phyloP scores from a whole-genome alignment of 1,284 basidiomycete genomes.

The Cryptococcus maquisensis region DNA sequence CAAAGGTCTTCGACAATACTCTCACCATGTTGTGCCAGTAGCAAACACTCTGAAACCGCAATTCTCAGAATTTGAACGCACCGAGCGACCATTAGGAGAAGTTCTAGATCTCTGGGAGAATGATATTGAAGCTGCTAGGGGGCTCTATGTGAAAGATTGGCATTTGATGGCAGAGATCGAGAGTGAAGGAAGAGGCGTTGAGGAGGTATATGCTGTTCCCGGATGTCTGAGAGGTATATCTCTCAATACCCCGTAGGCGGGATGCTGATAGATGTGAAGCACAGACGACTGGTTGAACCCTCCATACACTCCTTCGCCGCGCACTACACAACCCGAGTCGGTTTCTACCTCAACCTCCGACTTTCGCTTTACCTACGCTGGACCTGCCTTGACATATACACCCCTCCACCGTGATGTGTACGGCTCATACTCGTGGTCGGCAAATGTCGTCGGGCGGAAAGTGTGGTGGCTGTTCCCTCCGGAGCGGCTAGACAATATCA shows the following conservation, averaged over 20 bases:
- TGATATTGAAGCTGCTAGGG: neutral
- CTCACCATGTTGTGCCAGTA: slow-evolving; percentile 42
- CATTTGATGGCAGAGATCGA: slow-evolving; percentile 50
- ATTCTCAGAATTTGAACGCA: slow-evolving; percentile 44
- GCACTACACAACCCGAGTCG: neutral
- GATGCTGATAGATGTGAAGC: neutral
- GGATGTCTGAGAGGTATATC: slow-evolving; percentile 46
- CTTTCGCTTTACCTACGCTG: slow-evolving; percentile 50
- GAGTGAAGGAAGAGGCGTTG: slow-evolving; percentile 22
- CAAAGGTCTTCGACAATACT: slow-evolving; percentile 28
- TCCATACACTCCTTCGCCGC: slow-evolving; percentile 23
- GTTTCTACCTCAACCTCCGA: slow-evolving; percentile 23
- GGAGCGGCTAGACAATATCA: slow-evolving; percentile 22
- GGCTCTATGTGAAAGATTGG: slow-evolving; percentile 58
- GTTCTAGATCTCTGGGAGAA: slow-evolving; percentile 48
- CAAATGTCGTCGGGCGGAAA: slow-evolving; percentile 56
- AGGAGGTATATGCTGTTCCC: slow-evolving; percentile 51
- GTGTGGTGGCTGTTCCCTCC: slow-evolving; percentile 57
- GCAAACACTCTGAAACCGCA: slow-evolving; percentile 38
- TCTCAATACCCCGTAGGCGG: neutral
- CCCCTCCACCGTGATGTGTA: slow-evolving; percentile 56
- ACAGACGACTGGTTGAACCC: slow-evolving; percentile 56
- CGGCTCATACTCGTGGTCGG: slow-evolving; percentile 57
- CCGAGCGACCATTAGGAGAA: slow-evolving; percentile 41
- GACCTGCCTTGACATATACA: slow-evolving; percentile 50